These are phyloP conservation scores for Penicillium argentinense DNA, from an alignment of 495 filamentous ascomycete genomes.

Conservation along the genomic window DNA sequence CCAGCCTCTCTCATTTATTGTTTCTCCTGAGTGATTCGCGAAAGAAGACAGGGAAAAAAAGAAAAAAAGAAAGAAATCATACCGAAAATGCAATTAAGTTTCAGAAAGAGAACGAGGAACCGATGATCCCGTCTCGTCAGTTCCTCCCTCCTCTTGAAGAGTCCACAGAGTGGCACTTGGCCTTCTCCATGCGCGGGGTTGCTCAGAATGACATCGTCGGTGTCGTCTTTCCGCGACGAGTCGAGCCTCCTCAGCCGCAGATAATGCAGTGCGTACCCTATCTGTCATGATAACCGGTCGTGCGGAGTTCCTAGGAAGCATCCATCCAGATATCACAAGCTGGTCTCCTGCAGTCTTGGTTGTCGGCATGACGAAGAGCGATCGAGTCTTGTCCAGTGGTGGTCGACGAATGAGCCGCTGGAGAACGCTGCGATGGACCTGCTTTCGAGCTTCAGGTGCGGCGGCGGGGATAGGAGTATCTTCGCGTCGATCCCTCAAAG, in stretches of 20 bases:
- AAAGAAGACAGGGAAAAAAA: no score
- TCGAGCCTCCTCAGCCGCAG: constrained; percentile 7
- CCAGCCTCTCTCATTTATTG: no score
- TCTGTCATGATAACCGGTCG: constrained; percentile 11
- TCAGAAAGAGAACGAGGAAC: background rate
- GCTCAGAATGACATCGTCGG: constrained; percentile 44
- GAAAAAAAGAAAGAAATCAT: no score
- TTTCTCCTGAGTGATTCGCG: no score
- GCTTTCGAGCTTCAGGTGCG: constrained; percentile 15
- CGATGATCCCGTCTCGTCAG: background rate
- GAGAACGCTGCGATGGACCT: constrained; percentile 22
- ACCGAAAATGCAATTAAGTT: background rate
- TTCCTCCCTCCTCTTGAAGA: constrained; percentile 27
- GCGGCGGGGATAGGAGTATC: constrained; percentile 13
- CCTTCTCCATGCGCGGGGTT: constrained; percentile 41
- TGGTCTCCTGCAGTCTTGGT: constrained; percentile 19
- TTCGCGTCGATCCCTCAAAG: constrained; percentile 7
- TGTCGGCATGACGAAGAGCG: constrained; percentile 35
- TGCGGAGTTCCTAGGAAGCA: constrained; percentile 14
- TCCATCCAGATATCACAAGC: constrained; percentile 26
- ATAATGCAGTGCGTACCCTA: background rate
- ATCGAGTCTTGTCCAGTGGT: constrained; percentile 36
- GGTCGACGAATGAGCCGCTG: constrained; percentile 37
- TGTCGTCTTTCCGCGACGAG: constrained; percentile 31
- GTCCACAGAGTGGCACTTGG: constrained; percentile 43